Conservation (phyloP, 1,284 basidiomycete genomes). For the Exobasidium rhododendri region DNA sequence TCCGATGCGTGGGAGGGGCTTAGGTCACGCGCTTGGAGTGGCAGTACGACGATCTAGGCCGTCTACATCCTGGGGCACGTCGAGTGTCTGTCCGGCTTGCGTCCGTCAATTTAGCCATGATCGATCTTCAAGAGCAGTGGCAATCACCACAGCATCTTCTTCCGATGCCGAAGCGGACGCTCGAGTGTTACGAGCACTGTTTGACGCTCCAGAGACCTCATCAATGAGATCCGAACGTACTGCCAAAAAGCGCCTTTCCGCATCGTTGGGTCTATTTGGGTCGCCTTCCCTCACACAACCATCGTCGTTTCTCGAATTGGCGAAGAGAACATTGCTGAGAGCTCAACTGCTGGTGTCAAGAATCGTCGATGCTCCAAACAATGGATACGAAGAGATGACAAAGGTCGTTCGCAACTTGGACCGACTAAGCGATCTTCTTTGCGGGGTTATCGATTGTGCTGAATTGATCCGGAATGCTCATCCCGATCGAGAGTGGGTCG, state of each 20-base stretch:
- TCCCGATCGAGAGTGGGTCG: slow-evolving; percentile 78
- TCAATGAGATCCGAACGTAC: background rate
- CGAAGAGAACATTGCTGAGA: slow-evolving; percentile 41
- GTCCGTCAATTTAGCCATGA: background rate
- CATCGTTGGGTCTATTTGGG: slow-evolving; percentile 40
- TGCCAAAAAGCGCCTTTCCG: slow-evolving; percentile 15
- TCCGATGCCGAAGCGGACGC: slow-evolving; percentile 30
- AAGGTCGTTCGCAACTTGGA: slow-evolving; percentile 62
- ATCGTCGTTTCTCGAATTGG: slow-evolving; percentile 34
- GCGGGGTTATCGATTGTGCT: slow-evolving; percentile 92
- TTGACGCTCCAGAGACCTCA: slow-evolving; percentile 23
- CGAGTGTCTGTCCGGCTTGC: background rate
- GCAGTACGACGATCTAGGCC: no score
- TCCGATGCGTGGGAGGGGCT: no score
- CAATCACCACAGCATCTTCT: background rate
- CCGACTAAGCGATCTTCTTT: slow-evolving; percentile 87
- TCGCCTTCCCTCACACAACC: slow-evolving; percentile 41
- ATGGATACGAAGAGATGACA: slow-evolving; percentile 15
- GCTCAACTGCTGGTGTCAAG: slow-evolving; percentile 50
- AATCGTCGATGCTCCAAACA: slow-evolving; percentile 33
- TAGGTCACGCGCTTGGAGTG: no score
- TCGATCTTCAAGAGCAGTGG: background rate
- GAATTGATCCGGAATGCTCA: slow-evolving; percentile 91
- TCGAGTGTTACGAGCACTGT: slow-evolving; percentile 27
- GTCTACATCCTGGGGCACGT: background rate